Conservation (phyloP, 805 yeast genomes). For the Candida takata region DNA sequence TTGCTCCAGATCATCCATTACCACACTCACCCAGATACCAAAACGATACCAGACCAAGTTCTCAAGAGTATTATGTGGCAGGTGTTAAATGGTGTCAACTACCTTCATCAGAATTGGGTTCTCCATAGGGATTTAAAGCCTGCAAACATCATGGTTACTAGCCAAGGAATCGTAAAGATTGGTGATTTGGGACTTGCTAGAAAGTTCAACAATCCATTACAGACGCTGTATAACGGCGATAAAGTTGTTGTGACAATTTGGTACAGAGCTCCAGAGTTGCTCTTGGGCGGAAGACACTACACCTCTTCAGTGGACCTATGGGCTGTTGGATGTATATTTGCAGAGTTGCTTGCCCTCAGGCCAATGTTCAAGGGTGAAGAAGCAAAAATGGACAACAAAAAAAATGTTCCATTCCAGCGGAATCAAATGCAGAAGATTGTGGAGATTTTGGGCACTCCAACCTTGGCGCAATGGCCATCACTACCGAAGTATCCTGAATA, state of each 20-base stretch:
- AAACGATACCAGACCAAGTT: conserved; percentile 56
- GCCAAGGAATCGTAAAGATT: conserved; percentile 84
- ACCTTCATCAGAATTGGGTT: conserved; percentile 92
- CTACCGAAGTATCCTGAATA: conserved; percentile 81
- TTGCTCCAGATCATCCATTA: conserved; percentile 87
- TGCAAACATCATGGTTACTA: conserved; percentile 94
- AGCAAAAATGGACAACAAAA: conserved; percentile 89
- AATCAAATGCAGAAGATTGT: conserved; percentile 87
- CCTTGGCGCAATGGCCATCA: conserved; percentile 69
- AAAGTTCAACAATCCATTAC: conserved; percentile 78
- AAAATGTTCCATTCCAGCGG: conserved; percentile 88
- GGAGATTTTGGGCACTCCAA: conserved; percentile 92
- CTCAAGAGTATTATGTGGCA: conserved; percentile 89
- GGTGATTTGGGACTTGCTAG: conserved; percentile 94
- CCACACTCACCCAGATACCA: conserved; percentile 79
- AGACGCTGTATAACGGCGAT: conserved; percentile 83
- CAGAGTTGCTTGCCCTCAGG: conserved; percentile 79
- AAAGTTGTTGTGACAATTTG: conserved; percentile 95
- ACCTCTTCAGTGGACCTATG: conserved; percentile 89
- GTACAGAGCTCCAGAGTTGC: conserved; percentile 91
- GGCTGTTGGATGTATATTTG: conserved; percentile 95
- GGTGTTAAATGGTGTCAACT: conserved; percentile 84
- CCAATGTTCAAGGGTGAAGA: conserved; percentile 98
- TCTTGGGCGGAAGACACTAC: conserved; percentile 88
- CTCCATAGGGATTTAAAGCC: conserved; percentile 95